Evolutionary conservation across 305 asterid genomes (phyloP), one percentile per base, ranked within the genome.

Genomic region (Coffea humblotiana): DNA sequence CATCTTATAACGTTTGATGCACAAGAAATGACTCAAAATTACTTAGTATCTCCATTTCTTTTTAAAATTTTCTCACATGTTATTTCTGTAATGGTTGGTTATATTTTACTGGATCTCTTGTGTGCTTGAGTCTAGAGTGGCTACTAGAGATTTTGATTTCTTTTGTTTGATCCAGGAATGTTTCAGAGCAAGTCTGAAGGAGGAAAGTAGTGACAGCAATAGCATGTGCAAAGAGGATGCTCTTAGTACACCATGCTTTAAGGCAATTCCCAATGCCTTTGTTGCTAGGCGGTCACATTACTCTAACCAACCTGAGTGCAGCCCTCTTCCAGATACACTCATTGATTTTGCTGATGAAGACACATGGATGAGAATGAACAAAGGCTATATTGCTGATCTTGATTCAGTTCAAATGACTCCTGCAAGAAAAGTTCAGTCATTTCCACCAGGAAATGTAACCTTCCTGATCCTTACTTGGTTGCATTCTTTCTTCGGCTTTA

Each of bases 331-430:
- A 23, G 97, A 89, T 85, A 83, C 93, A 82, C 86, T 88, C 67
- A 87, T 81, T 79, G 94, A 94, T 81, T 86, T 90, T 83, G 98
- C 89, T 51, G 98, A 96, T 84, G 99, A 96, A 84, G 98, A 92
- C 77, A 85, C 95, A 19, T 96, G 99, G 99, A 87, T 88, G 85
- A 90, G 87, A 86, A 90, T 96, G 97, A 96, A 96, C 77, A 94
- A 91, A 84, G 99, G 98, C 74, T 96, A 80, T 81, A 81, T 87
- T 79, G 92, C 94, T 80, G 97, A 96, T 86, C 97, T 96, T 72
- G 97, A 96, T 88, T 86, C 89, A 72, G 90, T 94, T 83, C 94
- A 84, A 74, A 86, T 83, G 83, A 91, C 98, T 86, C 96, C 99
- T 72, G 89, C 93, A 61, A 82, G 94, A 86, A 94, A 90, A 85